Percentiles rank a stretch among this genome's conserved stretches.
Evolutionary conservation across 2,329 filamentous ascomycete genomes (phyloP).

Genomic region (Dothidotthia symphoricarpi): DNA sequence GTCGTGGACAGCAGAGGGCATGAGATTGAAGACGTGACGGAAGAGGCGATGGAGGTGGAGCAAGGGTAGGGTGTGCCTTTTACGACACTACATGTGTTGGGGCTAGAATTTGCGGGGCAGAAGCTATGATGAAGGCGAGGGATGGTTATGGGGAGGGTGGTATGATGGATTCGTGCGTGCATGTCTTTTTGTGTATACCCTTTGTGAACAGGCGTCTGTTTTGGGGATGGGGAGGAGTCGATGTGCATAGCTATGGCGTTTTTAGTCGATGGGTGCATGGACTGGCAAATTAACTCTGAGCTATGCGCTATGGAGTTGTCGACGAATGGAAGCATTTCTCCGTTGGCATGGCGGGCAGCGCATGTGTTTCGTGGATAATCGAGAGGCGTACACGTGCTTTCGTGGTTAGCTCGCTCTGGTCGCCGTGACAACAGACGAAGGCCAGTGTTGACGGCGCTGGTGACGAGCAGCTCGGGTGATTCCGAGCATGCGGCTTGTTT

Average conservation of each 20-base stretch:
- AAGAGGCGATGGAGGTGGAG: conserved; percentile 34
- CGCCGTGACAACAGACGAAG: too few relatives aligned
- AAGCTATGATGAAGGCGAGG: conserved; percentile 7
- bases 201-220: conserved; percentile 15
- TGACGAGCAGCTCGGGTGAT: too few relatives aligned
- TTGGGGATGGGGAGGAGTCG: conserved; percentile 10
- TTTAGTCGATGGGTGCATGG: too few relatives aligned
- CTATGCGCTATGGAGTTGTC: neutral
- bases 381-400: too few relatives aligned
- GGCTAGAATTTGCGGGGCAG: conserved; percentile 6
- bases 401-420: too few relatives aligned
- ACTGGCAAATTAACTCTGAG: too few relatives aligned
- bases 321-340: neutral
- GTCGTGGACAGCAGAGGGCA: conserved; percentile 48
- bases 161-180: neutral
- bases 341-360: too few relatives aligned
- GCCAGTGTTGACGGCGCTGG: too few relatives aligned
- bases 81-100: conserved; percentile 24
- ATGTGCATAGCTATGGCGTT: conserved; percentile 32
- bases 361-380: too few relatives aligned
- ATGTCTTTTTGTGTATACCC: conserved; percentile 7
- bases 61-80: conserved; percentile 15
- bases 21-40: conserved; percentile 38
- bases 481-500: too few relatives aligned
- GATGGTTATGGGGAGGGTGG: conserved; percentile 1